Conservation (phyloP, 1,284 basidiomycete genomes). For the Puccinia triticina region DNA sequence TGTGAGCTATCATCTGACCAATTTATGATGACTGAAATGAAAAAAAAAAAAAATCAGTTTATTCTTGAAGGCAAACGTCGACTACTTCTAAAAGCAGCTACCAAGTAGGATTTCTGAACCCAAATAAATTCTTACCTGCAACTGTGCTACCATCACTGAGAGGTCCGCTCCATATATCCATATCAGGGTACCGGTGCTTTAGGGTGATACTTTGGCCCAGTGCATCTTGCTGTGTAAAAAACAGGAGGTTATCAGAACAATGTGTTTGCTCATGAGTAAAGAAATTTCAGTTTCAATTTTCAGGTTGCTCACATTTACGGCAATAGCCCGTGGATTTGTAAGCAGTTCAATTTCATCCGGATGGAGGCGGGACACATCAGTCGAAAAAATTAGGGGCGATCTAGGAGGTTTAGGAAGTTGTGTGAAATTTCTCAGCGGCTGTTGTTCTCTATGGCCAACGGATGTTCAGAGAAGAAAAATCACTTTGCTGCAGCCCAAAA, state of each 20-base stretch:
- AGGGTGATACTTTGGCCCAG: constrained; percentile 46
- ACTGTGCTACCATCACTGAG: constrained; percentile 40
- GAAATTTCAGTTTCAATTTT: neutral
- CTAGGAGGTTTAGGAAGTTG: neutral
- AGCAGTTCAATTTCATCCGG: constrained; percentile 3
- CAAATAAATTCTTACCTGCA: constrained; percentile 23
- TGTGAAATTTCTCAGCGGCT: neutral
- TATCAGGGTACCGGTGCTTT: constrained; percentile 29
- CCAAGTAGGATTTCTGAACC: neutral
- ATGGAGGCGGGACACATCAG: neutral
- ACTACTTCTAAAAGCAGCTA: neutral
- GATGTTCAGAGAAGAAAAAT: neutral
- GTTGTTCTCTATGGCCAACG: neutral
- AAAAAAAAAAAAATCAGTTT: neutral
- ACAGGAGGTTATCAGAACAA: neutral
- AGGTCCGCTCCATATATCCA: constrained; percentile 46
- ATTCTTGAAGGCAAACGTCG: neutral
- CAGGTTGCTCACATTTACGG: constrained; percentile 33
- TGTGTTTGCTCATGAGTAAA: neutral
- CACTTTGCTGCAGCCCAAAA: constrained; percentile 51
- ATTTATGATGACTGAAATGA: constrained; percentile 34
- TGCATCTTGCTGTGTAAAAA: constrained; percentile 39
- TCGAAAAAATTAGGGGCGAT: constrained; percentile 43
- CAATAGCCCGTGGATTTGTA: constrained; percentile 22
- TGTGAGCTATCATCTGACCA: neutral